These are phyloP conservation scores for Trichosporon inkin DNA, from an alignment of 1,284 basidiomycete species.

Conservation along the genomic window DNA sequence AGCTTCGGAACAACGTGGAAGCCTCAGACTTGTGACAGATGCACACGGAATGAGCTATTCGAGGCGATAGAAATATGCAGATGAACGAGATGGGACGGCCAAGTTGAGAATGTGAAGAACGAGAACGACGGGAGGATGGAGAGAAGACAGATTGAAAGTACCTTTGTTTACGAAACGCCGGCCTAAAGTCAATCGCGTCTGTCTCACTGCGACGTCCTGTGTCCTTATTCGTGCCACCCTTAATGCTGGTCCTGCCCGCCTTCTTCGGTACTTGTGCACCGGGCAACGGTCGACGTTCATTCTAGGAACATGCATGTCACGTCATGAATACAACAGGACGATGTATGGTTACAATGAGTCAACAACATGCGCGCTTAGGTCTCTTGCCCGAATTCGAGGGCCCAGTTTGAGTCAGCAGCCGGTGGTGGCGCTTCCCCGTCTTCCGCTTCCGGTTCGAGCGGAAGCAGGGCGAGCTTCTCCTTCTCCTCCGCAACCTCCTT, in stretches of 20 bases:
- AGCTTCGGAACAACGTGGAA: not conserved
- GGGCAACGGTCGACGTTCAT: not conserved
- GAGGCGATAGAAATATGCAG: not conserved
- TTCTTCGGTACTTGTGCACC: not conserved
- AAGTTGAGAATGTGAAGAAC: not conserved
- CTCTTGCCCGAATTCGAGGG: not conserved
- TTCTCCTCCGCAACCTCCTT: slow-evolving; percentile 32
- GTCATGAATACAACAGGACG: slow-evolving; percentile 1
- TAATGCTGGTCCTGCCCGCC: not conserved
- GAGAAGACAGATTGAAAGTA: not conserved
- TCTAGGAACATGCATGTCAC: slow-evolving; percentile 2
- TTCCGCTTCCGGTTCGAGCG: not conserved
- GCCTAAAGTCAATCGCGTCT: slow-evolving; percentile 12
- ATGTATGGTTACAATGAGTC: not conserved
- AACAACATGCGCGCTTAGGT: not conserved
- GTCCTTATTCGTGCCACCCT: not conserved
- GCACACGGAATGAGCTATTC: not conserved
- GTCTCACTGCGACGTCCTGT: not conserved
- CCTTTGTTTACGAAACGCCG: slow-evolving; percentile 7
- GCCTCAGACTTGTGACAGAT: not conserved
- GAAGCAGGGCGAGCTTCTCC: slow-evolving; percentile 17
- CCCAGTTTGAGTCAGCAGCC: not conserved
- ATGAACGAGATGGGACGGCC: not conserved
- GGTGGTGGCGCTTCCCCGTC: slow-evolving; percentile 11
- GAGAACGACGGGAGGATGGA: slow-evolving; percentile 6